These are phyloP conservation scores for Tulasnella sp. DNA, from an alignment of 768 basidiomycete species.

Conservation along the genomic window DNA sequence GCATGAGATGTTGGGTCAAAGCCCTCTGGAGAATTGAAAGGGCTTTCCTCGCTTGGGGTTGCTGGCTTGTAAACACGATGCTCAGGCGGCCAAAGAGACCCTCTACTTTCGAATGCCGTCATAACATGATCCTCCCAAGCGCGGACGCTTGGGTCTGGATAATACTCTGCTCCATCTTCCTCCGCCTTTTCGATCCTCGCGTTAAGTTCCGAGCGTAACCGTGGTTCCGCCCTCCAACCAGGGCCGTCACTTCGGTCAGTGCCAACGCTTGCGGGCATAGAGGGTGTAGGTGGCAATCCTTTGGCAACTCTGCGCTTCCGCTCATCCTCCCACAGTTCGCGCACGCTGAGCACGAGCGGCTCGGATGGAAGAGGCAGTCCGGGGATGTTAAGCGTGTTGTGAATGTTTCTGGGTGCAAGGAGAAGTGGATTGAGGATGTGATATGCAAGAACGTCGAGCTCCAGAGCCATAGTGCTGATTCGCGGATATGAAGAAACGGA, in stretches of 20 bases:
- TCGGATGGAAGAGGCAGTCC: constrained; percentile 46
- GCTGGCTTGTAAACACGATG: constrained; percentile 52
- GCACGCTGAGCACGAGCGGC: constrained; percentile 77
- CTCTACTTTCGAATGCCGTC: constrained; percentile 85
- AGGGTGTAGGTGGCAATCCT: constrained; percentile 66
- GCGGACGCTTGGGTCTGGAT: constrained; percentile 25
- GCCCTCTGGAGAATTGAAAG: constrained; percentile 15
- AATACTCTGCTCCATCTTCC: constrained; percentile 26
- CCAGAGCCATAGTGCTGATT: constrained; percentile 53
- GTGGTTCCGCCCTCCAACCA: constrained; percentile 48
- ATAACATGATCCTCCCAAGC: constrained; percentile 70
- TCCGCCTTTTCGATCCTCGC: constrained; percentile 49
- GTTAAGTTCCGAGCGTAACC: constrained; percentile 67
- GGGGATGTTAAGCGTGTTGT: constrained; percentile 56
- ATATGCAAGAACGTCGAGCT: constrained; percentile 73
- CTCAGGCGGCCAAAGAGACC: constrained; percentile 70
- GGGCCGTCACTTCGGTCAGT: constrained; percentile 47
- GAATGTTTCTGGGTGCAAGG: constrained; percentile 51
- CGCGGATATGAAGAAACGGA: constrained; percentile 8
- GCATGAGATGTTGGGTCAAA: background rate
- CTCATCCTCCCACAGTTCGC: constrained; percentile 96
- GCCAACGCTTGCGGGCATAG: constrained; percentile 60
- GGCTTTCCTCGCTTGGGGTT: constrained; percentile 16
- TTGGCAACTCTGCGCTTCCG: constrained; percentile 57
- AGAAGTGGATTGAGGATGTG: constrained; percentile 79